Conservation (phyloP, 345 rosid species). For the Alliaria petiolata region DNA sequence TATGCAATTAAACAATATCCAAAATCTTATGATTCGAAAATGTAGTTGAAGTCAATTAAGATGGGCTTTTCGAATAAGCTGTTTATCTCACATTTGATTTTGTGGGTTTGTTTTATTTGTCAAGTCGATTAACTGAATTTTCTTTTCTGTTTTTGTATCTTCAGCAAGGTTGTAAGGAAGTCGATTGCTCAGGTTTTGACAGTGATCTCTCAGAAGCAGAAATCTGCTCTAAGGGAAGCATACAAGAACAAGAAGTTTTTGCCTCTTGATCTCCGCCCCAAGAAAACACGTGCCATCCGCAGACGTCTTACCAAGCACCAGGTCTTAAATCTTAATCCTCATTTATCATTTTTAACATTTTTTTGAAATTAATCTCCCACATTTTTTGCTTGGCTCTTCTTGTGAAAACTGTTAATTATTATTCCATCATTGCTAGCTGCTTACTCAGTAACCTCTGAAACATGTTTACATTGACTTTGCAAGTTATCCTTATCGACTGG, state of each 20-base stretch:
- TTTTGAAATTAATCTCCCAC: no score
- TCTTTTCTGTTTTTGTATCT: conserved; percentile 7
- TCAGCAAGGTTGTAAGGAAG: conserved; percentile 83
- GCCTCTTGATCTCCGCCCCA: no score
- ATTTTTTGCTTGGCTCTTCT: no score
- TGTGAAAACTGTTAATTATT: no score
- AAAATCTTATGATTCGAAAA: not conserved
- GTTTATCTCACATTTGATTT: not conserved
- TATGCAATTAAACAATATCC: not conserved
- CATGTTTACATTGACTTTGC: not conserved
- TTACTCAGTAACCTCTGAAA: not conserved
- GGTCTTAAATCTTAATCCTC: not conserved
- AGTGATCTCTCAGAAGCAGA: conserved; percentile 76
- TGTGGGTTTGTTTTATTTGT: not conserved
- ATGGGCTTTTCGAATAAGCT: not conserved
- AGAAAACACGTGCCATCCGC: no score
- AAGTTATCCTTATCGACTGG: not conserved
- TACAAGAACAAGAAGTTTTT: conserved; percentile 46
- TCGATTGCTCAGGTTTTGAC: conserved; percentile 86
- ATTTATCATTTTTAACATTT: no score
- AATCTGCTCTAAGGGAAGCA: conserved; percentile 67
- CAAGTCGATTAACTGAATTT: not conserved
- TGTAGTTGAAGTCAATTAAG: not conserved
- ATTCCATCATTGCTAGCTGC: no score
- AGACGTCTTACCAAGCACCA: no score